Percentiles rank a stretch among this genome's conserved stretches.
These are phyloP conservation scores for Geranium rotundifolium DNA, from an alignment of 345 rosid genomes.

Conservation along the genomic window DNA sequence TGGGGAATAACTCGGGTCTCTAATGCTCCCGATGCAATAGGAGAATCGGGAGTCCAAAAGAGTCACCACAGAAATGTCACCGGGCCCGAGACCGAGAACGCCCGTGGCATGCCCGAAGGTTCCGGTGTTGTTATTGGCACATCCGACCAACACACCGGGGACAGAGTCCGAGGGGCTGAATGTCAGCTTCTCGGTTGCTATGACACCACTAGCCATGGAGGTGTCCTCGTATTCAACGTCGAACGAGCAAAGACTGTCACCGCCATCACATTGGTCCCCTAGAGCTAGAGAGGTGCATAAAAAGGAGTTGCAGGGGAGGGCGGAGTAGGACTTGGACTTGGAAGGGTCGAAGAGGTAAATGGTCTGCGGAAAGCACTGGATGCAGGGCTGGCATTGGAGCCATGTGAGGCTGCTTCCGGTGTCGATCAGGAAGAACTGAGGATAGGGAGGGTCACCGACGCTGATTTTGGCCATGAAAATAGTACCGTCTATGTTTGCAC, in stretches of 20 bases:
- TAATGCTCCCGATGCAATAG: slow-evolving; percentile 37
- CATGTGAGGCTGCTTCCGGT: slow-evolving; percentile 52
- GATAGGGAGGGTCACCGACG: slow-evolving; percentile 47
- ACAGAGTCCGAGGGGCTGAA: slow-evolving; percentile 29
- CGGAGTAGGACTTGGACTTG: slow-evolving; percentile 29
- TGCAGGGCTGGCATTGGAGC: slow-evolving; percentile 45
- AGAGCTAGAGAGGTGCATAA: slow-evolving; percentile 16
- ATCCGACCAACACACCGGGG: slow-evolving; percentile 31
- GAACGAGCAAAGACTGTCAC: slow-evolving; percentile 20
- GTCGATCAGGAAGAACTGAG: slow-evolving; percentile 40
- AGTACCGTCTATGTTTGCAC: slow-evolving; percentile 8
- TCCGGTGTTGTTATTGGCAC: slow-evolving; percentile 19
- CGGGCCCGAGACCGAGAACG: slow-evolving; percentile 26
- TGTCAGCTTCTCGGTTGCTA: slow-evolving; percentile 29
- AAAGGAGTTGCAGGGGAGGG: slow-evolving; percentile 21
- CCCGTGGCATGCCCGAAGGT: too few species aligned
- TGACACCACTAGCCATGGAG: slow-evolving; percentile 25
- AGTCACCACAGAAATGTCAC: slow-evolving; percentile 24
- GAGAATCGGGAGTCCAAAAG: slow-evolving; percentile 43
- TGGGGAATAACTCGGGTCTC: slow-evolving; percentile 25
- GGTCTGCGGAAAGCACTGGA: slow-evolving; percentile 17
- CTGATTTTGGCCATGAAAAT: slow-evolving; percentile 36
- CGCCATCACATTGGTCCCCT: too few species aligned
- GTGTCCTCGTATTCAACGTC: slow-evolving; percentile 20
- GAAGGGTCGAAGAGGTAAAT: slow-evolving; percentile 28